Percentiles rank a stretch among this genome's conserved stretches.
Conservation (phyloP, 139 green algal species). For the Haematococcus sp. region DNA sequence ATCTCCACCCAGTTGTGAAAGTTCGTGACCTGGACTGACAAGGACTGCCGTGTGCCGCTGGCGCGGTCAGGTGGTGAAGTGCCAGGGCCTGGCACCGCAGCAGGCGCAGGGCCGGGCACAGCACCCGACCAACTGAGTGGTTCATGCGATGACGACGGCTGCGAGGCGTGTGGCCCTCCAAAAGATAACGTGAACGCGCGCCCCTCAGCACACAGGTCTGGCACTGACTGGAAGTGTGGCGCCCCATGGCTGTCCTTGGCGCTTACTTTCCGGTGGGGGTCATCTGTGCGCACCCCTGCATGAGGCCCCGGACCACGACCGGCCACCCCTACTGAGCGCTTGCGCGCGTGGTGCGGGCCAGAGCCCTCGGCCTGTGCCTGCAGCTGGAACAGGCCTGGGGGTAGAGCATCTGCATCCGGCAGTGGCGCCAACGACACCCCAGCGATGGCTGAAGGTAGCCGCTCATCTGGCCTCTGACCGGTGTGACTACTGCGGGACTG, state of each 20-base stretch:
- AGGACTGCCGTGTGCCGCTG: neutral
- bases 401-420: constrained; percentile 8
- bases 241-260: neutral
- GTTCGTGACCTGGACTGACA: neutral
- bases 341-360: neutral
- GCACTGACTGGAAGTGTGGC: neutral
- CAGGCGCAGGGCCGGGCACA: no score
- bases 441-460: constrained; percentile 20
- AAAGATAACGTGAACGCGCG: neutral
- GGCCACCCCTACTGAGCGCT: no score
- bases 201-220: constrained; percentile 21
- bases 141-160: no score
- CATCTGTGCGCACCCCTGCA: neutral
- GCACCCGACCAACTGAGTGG: no score
- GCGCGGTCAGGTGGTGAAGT: neutral
- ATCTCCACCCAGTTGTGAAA: constrained; percentile 4
- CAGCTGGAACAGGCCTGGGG: neutral
- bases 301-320: neutral
- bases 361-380: neutral
- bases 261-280: neutral
- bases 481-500: no score
- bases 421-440: constrained; percentile 26
- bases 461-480: no score
- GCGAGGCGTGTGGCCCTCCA: neutral
- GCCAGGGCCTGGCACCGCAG: no score